Conservation (phyloP, 306 rosid species). For the Glycyrrhiza uralensis region DNA sequence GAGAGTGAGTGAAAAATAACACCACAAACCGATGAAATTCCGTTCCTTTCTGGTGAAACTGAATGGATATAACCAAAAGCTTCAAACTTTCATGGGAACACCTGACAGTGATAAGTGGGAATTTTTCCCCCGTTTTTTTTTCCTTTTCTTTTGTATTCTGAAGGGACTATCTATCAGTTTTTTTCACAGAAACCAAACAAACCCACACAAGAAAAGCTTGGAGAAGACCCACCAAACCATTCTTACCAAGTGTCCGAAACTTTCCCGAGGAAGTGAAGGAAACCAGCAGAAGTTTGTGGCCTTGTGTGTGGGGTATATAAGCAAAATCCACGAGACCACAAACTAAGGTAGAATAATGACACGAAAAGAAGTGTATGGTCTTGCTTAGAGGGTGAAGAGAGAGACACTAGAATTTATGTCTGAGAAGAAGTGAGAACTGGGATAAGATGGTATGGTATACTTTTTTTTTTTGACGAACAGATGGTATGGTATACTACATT, state of each 20-base stretch:
- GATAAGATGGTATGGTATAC: no score
- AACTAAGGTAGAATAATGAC: neutral
- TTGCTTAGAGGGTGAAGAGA: neutral
- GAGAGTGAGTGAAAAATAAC: neutral
- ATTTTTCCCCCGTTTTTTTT: no score
- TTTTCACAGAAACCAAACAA: conserved; percentile 25
- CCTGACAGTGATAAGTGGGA: neutral
- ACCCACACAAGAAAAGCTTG: neutral
- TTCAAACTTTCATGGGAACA: neutral
- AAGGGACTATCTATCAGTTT: neutral
- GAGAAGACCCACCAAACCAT: conserved; percentile 10
- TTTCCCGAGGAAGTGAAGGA: conserved; percentile 3
- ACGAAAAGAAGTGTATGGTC: neutral
- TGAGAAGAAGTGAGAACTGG: no score
- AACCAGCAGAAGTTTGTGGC: neutral
- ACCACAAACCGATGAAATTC: neutral
- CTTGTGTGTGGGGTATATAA: neutral
- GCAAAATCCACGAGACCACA: neutral
- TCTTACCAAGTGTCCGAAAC: conserved; percentile 21
- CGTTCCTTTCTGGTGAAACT: neutral
- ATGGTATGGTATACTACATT: no score
- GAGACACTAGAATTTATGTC: neutral
- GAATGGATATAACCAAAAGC: neutral
- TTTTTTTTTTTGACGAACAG: no score
- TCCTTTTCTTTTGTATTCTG: neutral